These are phyloP conservation scores for Fusarium sp. DNA, from an alignment of 2,329 filamentous ascomycete genomes.

Conservation along the genomic window DNA sequence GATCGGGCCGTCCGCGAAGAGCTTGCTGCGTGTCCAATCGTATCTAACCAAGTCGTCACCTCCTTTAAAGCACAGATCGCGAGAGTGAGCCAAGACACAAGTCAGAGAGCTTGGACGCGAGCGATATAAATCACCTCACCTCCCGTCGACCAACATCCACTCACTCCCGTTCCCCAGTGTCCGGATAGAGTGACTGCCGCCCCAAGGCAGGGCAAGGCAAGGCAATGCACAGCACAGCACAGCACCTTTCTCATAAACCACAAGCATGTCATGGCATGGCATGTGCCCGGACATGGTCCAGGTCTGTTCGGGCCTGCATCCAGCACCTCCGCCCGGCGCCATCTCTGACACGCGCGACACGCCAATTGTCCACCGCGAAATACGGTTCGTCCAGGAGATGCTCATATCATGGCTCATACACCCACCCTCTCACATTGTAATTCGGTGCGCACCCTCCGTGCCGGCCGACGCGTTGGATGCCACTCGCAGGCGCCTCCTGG, in stretches of 20 bases:
- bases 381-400: conserved; percentile 1
- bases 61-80: neutral
- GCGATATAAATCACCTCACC: conserved; percentile 15
- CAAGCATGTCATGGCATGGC: neutral
- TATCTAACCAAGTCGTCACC: neutral
- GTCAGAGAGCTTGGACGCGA: neutral
- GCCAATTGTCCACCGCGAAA: conserved; percentile 13
- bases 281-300: conserved; percentile 29
- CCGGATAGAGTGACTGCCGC: conserved; percentile 6
- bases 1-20: neutral
- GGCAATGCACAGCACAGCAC: neutral
- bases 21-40: neutral
- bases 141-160: neutral
- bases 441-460: conserved; percentile 12
- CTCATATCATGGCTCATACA: neutral
- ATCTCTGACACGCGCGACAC: conserved; percentile 12
- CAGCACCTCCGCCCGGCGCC: conserved; percentile 22
- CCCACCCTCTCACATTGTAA: conserved; percentile 13
- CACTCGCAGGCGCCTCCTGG: conserved; percentile 14
- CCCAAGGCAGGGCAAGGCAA: neutral
- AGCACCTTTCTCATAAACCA: neutral
- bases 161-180: conserved; percentile 1
- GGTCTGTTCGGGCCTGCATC: conserved; percentile 26
- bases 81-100: neutral
- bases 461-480: conserved; percentile 14